Evolutionary conservation across 805 yeast genomes (phyloP).

Genomic region (Metschnikowia vanudenii): DNA sequence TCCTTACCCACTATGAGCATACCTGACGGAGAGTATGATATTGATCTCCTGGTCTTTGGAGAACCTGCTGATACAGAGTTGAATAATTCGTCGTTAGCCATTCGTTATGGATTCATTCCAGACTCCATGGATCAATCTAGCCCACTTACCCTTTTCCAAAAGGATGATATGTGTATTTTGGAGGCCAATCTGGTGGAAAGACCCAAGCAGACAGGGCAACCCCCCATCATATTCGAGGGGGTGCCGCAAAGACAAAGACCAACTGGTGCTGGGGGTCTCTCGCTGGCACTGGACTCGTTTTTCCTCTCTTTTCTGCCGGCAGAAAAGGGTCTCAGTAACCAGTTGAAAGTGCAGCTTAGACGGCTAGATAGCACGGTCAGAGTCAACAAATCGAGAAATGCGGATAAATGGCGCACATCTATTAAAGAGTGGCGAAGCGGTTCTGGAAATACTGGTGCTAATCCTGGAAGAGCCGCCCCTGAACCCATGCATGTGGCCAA

Average conservation of each 20-base stretch:
- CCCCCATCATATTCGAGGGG: slow-evolving; percentile 41
- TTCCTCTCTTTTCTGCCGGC: slow-evolving; percentile 27
- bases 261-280: slow-evolving; percentile 7
- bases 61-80: slow-evolving; percentile 1
- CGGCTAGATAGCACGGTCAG: slow-evolving; percentile 33
- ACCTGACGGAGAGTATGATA: slow-evolving; percentile 45
- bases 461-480: not conserved
- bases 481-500: not conserved
- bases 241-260: slow-evolving; percentile 29
- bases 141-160: slow-evolving; percentile 35
- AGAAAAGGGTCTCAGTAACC: slow-evolving; percentile 5
- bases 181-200: slow-evolving; percentile 29
- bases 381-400: slow-evolving; percentile 39
- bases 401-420: slow-evolving; percentile 26
- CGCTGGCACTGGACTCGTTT: slow-evolving; percentile 28
- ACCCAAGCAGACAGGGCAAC: slow-evolving; percentile 12
- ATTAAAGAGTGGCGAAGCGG: slow-evolving; percentile 15
- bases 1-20: slow-evolving; percentile 23
- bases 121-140: slow-evolving; percentile 39
- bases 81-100: slow-evolving; percentile 15
- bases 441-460: not conserved
- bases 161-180: slow-evolving; percentile 32
- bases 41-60: slow-evolving; percentile 32
- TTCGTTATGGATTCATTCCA: slow-evolving; percentile 43
- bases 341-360: slow-evolving; percentile 17